Evolutionary conservation across 768 basidiomycete species (phyloP).

Genomic region (Lactifluus subvellereus): DNA sequence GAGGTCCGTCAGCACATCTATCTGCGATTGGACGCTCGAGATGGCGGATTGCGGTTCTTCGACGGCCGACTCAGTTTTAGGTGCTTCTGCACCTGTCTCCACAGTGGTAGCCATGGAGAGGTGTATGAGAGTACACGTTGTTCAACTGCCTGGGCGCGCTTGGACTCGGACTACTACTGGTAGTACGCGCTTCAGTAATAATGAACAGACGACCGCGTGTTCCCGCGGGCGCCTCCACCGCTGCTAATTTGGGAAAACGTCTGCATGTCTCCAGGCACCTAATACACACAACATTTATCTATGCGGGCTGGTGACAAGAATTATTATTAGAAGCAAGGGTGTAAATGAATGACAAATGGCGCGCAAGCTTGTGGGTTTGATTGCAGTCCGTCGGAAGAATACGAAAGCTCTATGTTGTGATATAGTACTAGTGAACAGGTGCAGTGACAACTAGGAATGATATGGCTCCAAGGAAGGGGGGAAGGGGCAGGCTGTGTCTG

Average conservation of each 20-base stretch:
- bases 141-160: background rate
- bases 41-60: constrained; percentile 11
- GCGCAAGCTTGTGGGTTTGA: background rate
- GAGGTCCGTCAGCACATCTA: constrained; percentile 22
- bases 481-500: background rate
- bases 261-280: background rate
- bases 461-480: constrained; percentile 10
- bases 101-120: constrained; percentile 6
- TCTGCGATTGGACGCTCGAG: constrained; percentile 21
- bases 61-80: background rate
- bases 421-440: constrained; percentile 16
- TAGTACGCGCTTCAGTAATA: no score
- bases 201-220: background rate
- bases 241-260: background rate
- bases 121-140: background rate
- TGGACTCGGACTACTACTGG: no score
- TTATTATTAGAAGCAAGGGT: background rate
- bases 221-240: background rate
- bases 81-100: background rate
- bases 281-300: no score
- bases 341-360: background rate
- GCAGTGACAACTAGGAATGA: constrained; percentile 14
- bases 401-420: constrained; percentile 18
- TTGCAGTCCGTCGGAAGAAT: constrained; percentile 2
- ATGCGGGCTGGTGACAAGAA: background rate